Evolutionary conservation across 768 basidiomycete species (phyloP).

Genomic region (Suillus subaureus): DNA sequence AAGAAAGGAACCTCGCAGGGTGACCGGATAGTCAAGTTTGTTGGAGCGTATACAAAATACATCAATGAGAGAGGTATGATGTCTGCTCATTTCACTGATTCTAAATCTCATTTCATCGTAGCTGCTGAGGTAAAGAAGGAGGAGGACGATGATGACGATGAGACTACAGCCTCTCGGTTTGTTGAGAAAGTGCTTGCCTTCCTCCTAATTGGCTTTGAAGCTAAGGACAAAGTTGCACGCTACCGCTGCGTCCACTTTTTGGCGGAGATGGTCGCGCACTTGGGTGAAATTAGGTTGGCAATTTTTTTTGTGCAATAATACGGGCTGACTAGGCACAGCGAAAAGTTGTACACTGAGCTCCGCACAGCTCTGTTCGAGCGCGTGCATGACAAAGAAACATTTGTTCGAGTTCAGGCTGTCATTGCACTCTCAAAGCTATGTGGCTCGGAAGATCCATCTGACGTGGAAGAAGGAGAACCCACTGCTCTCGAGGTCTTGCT

Average conservation of each 20-base stretch:
- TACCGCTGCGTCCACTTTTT: constrained; percentile 80
- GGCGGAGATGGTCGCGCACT: constrained; percentile 74
- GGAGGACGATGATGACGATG: constrained; percentile 55
- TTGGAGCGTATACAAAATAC: constrained; percentile 76
- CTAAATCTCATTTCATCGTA: constrained; percentile 18
- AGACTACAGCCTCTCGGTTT: constrained; percentile 71
- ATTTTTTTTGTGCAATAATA: neutral
- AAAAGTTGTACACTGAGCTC: constrained; percentile 69
- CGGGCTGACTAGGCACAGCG: constrained; percentile 46
- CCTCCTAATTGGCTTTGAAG: constrained; percentile 74
- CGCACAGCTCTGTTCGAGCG: constrained; percentile 69
- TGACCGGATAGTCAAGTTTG: constrained; percentile 81
- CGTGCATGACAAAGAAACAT: constrained; percentile 74
- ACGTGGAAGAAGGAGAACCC: constrained; percentile 47
- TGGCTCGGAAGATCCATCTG: constrained; percentile 64
- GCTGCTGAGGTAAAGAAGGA: constrained; percentile 39
- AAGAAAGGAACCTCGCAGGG: constrained; percentile 83
- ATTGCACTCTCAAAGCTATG: constrained; percentile 79
- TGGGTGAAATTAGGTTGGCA: constrained; percentile 86
- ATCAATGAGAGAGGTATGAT: constrained; percentile 73
- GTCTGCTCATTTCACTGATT: neutral
- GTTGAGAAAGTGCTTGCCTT: constrained; percentile 66
- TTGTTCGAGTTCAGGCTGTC: constrained; percentile 78
- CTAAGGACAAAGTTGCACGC: constrained; percentile 87
- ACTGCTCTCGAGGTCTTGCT: constrained; percentile 63